phyloP scores from a whole-genome alignment of 768 basidiomycete species.

The Ramaria sp. region DNA sequence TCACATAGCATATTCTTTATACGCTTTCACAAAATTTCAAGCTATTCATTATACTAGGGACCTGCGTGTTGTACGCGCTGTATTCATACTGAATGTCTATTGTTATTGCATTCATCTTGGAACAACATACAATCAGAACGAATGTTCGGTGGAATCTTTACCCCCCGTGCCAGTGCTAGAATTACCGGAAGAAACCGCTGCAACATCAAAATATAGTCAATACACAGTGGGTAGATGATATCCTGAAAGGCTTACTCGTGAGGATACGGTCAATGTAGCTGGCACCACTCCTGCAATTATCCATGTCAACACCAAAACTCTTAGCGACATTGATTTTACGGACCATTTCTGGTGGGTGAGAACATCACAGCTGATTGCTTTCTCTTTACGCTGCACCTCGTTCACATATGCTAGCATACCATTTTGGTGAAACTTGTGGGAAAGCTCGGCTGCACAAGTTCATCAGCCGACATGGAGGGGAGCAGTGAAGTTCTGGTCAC shows the following conservation, averaged over 20 bases:
- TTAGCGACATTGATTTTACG: constrained; percentile 13
- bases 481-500: constrained; percentile 13
- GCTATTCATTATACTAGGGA: background rate
- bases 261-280: constrained; percentile 85
- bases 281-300: constrained; percentile 62
- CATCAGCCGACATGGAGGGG: background rate
- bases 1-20: background rate
- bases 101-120: background rate
- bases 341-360: constrained; percentile 92
- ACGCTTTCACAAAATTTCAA: background rate
- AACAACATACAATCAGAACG: constrained; percentile 37
- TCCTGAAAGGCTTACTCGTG: constrained; percentile 27
- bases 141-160: constrained; percentile 82
- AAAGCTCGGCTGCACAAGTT: constrained; percentile 56
- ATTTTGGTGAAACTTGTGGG: constrained; percentile 69
- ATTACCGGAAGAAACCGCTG: constrained; percentile 71
- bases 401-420: constrained; percentile 92
- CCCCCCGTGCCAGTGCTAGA: constrained; percentile 79
- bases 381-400: constrained; percentile 79
- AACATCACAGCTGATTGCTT: constrained; percentile 80
- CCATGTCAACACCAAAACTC: constrained; percentile 1
- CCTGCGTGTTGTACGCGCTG: background rate
- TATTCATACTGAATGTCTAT: background rate
- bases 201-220: background rate
- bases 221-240: background rate